Base-by-base conservation (phyloP, 1,284 basidiomycete species). In the Sphaerobolus stellatus region DNA sequence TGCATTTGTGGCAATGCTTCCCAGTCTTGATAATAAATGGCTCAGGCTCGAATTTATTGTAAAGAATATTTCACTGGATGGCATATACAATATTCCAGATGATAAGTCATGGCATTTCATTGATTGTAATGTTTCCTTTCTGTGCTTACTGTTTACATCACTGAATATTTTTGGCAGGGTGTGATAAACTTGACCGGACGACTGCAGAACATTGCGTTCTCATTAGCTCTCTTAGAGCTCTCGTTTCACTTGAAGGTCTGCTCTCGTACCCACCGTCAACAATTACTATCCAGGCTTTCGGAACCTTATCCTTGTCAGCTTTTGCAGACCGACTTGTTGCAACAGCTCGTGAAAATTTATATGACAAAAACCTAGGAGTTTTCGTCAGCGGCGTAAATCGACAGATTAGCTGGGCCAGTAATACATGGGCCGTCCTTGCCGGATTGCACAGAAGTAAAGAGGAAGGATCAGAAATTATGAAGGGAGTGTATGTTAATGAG, bases 401-500 rank as follows among this genome's bases (percentile, higher is more conserved):
- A 18, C 62, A 63, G 51, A 34, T 64, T 31, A 58, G 54, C 34
- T 65, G 64, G 64, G 64, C 61, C 20, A 52, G 52, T 38, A 59
- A 64, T 40, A 57, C 64, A 0, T 65, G 61, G 60, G 60, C 61
- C 1, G 59, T 65, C 20, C 45, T 65, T 5, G 62, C 62, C 2
- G 61, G 58, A 5, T 43, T 64, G 0, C 33, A 49, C 7, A 45
- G 54, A n/a, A 20, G 20, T 9, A 8, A 46, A 28, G 44, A 46
- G 29, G 24, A 46, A 7, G 44, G 44, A 6, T 6, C 18, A 11
- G 16, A 28, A 5, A 27, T 40, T 29, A 43, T 52, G 27, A 44
- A 44, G n/a, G 38, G n/a, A 28, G 25, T 38, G 14, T 6, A 28
- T n/a, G 24, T 1, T 5, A 13, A 40, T n/a, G 2, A 52, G 6